A percentile compares a stretch with the other conserved stretches of the same genome.
These are phyloP conservation scores for Tolypocladium tropicale DNA, from an alignment of 2,329 filamentous ascomycete species.

Conservation along the genomic window DNA sequence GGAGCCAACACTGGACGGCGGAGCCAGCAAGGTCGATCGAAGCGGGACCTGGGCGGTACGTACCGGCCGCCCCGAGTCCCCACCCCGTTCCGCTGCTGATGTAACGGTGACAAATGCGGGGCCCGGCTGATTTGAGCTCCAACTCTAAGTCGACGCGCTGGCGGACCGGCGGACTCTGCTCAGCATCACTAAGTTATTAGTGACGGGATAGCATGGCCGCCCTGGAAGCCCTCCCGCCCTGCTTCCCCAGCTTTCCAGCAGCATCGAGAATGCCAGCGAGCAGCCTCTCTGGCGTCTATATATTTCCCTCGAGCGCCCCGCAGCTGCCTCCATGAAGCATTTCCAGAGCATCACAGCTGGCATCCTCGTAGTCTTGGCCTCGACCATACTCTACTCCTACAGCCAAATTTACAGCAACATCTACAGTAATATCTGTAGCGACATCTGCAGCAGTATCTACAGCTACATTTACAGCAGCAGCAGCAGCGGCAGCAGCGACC, in stretches of 20 bases:
- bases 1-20: not conserved
- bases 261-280: not conserved
- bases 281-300: not conserved
- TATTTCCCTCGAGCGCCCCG: not conserved
- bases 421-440: not conserved
- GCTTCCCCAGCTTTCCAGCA: not conserved
- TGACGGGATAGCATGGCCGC: too few relatives aligned
- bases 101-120: slow-evolving; percentile 2
- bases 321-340: slow-evolving; percentile 16
- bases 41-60: not conserved
- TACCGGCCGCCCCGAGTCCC: not conserved
- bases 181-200: not conserved
- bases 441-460: too few relatives aligned
- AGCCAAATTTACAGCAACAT: too few relatives aligned
- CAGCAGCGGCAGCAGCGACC: not conserved
- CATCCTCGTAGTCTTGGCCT: slow-evolving; percentile 17
- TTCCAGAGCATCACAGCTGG: slow-evolving; percentile 15
- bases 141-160: not conserved
- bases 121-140: not conserved
- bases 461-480: not conserved
- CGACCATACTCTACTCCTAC: slow-evolving; percentile 17
- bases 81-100: not conserved
- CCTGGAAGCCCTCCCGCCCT: not conserved
- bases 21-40: too few relatives aligned
- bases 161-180: not conserved